phyloP scores from a whole-genome alignment of 495 filamentous ascomycete species.

The Aspergillus campestris region DNA sequence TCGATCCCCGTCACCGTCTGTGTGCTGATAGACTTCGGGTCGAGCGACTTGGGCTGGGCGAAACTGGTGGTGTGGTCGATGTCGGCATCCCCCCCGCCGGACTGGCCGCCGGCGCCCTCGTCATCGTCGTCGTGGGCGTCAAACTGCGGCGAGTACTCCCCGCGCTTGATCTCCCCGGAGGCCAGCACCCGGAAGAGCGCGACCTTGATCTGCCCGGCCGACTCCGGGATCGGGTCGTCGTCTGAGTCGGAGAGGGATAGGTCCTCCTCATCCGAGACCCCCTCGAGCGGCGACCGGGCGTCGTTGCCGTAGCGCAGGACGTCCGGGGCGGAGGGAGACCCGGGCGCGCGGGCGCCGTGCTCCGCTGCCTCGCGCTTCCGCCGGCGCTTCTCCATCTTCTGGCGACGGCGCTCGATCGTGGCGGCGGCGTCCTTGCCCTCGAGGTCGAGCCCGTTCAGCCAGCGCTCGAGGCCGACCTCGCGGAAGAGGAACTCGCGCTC shows the following conservation, averaged over 20 bases:
- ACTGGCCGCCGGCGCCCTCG: conserved; percentile 39
- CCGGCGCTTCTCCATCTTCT: conserved; percentile 81
- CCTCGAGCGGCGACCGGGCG: conserved; percentile 61
- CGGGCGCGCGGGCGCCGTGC: conserved; percentile 43
- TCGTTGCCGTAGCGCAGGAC: conserved; percentile 74
- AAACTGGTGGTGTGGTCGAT: conserved; percentile 98
- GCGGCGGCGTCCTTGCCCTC: conserved; percentile 82
- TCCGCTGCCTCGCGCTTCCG: conserved; percentile 51
- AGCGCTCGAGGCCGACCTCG: conserved; percentile 90
- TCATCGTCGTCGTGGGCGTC: conserved; percentile 95
- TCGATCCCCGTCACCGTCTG: conserved; percentile 99
- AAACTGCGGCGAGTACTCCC: conserved; percentile 96
- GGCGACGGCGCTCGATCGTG: conserved; percentile 76
- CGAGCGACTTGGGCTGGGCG: conserved; percentile 92
- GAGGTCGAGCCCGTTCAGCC: conserved; percentile 90
- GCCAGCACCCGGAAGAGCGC: conserved; percentile 92
- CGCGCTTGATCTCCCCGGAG: conserved; percentile 92
- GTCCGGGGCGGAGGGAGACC: conserved; percentile 39
- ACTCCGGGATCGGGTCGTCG: conserved; percentile 86
- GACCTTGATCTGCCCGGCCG: conserved; percentile 96
- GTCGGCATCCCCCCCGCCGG: conserved; percentile 49
- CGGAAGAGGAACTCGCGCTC: conserved; percentile 97
- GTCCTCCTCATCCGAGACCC: conserved; percentile 58
- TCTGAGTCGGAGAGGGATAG: conserved; percentile 67
- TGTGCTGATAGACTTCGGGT: conserved; percentile 94